phyloP scores from a whole-genome alignment of 148 eudicot species.

The Talinum fruticosum region DNA sequence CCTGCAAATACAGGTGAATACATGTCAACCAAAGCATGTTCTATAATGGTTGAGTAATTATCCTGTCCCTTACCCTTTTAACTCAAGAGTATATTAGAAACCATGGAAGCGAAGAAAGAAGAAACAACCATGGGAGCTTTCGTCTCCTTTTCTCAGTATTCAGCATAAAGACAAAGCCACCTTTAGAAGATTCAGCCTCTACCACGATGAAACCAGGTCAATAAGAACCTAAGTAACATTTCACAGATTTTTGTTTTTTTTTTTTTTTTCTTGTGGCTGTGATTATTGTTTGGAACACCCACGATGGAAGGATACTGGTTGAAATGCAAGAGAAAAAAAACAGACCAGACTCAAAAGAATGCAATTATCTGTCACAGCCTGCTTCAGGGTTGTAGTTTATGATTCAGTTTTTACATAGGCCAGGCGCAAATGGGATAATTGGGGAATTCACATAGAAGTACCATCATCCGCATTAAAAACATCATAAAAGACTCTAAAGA shows the following conservation, averaged over 20 bases:
- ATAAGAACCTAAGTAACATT: neutral
- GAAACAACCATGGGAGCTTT: neutral
- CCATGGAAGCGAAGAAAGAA: neutral
- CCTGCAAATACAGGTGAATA: constrained; percentile 44
- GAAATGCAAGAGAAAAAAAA: neutral
- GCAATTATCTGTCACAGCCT: neutral
- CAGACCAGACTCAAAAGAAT: neutral
- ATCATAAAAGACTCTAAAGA: neutral
- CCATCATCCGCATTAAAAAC: neutral
- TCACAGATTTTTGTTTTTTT: neutral
- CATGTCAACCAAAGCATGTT: neutral
- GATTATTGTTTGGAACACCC: neutral
- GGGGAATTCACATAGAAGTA: too few relatives aligned
- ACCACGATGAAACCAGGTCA: constrained; percentile 8
- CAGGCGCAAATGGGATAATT: neutral
- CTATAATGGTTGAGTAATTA: neutral
- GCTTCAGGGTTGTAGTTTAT: neutral
- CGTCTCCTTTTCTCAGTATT: neutral
- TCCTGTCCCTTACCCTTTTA: neutral
- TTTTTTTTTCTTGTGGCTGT: too few relatives aligned
- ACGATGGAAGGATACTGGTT: neutral
- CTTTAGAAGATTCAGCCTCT: neutral
- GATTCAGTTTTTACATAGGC: neutral
- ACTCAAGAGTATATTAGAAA: neutral
- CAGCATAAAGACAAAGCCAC: constrained; percentile 3